Conservation (phyloP, 1,139 yeast genomes). For the Debaryomyces udenii region DNA sequence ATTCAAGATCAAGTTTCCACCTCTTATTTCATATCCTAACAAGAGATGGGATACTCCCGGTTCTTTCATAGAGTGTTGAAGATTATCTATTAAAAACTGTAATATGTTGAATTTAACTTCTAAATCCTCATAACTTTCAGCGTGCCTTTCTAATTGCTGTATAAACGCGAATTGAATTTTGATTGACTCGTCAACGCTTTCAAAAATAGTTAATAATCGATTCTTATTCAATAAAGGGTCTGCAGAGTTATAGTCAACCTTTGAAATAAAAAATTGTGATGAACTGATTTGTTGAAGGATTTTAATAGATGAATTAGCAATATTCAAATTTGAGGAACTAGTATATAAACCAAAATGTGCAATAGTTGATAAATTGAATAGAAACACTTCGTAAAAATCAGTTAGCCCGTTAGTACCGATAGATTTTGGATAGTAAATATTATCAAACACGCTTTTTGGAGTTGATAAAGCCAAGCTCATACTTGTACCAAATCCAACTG, state of each 20-base stretch:
- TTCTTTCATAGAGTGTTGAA: slow-evolving; percentile 42
- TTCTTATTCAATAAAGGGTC: slow-evolving; percentile 54
- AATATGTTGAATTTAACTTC: slow-evolving; percentile 60
- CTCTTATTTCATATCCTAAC: slow-evolving; percentile 62
- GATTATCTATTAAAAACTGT: slow-evolving; percentile 56
- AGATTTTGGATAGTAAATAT: slow-evolving; percentile 51
- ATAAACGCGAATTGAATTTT: slow-evolving; percentile 76
- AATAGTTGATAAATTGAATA: slow-evolving; percentile 67
- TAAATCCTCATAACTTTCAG: slow-evolving; percentile 29
- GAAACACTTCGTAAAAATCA: slow-evolving; percentile 70
- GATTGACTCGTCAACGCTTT: slow-evolving; percentile 70
- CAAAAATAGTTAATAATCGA: slow-evolving; percentile 71
- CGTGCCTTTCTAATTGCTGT: slow-evolving; percentile 60
- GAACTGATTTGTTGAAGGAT: slow-evolving; percentile 55
- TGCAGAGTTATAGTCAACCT: slow-evolving; percentile 24
- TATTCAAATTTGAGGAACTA: slow-evolving; percentile 52
- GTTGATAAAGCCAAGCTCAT: slow-evolving; percentile 31
- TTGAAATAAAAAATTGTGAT: slow-evolving; percentile 51
- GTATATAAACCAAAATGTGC: slow-evolving; percentile 74
- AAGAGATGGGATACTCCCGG: slow-evolving; percentile 72
- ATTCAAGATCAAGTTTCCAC: slow-evolving; percentile 30
- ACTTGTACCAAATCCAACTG: slow-evolving; percentile 29
- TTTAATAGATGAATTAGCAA: slow-evolving; percentile 57
- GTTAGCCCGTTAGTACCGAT: slow-evolving; percentile 64
- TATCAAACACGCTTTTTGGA: slow-evolving; percentile 49